These are phyloP conservation scores for Apiospora marii DNA, from an alignment of 2,329 filamentous ascomycete genomes.

Conservation along the genomic window DNA sequence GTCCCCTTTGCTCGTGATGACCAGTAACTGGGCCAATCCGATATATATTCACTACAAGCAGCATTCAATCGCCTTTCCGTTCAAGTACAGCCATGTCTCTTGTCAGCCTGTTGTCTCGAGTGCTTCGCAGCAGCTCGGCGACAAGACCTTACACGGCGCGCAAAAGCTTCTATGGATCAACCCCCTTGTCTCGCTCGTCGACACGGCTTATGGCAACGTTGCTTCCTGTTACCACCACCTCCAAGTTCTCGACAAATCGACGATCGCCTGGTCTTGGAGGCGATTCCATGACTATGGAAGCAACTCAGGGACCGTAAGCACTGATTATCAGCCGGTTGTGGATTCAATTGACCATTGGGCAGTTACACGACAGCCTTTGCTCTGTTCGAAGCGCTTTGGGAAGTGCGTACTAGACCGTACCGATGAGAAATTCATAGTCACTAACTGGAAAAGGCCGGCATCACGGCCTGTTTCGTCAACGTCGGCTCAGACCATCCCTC, in stretches of 20 bases:
- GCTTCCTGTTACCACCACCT: not conserved
- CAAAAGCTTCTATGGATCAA: not conserved
- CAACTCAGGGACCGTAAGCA: not conserved
- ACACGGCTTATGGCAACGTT: not conserved
- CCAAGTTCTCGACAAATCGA: not conserved
- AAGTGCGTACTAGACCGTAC: constrained; percentile 43
- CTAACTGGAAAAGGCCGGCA: constrained; percentile 51
- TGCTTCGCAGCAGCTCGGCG: not conserved
- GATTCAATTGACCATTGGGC: not conserved
- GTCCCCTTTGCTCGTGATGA: too few relatives aligned
- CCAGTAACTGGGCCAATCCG: too few relatives aligned
- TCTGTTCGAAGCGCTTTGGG: constrained; percentile 78
- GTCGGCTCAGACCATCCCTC: constrained; percentile 70
- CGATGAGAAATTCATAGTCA: not conserved
- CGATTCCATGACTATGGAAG: not conserved
- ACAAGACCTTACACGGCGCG: too few relatives aligned
- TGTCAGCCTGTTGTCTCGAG: not conserved
- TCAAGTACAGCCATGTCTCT: not conserved
- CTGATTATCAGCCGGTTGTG: not conserved
- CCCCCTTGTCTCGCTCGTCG: not conserved
- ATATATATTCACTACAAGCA: too few relatives aligned
- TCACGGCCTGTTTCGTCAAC: constrained; percentile 65
- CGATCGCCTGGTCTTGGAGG: not conserved
- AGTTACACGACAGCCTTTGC: constrained; percentile 72
- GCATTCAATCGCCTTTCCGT: too few relatives aligned